Evolutionary conservation across 306 rosid genomes (phyloP).

Genomic region (Elaeagnus macrophylla): DNA sequence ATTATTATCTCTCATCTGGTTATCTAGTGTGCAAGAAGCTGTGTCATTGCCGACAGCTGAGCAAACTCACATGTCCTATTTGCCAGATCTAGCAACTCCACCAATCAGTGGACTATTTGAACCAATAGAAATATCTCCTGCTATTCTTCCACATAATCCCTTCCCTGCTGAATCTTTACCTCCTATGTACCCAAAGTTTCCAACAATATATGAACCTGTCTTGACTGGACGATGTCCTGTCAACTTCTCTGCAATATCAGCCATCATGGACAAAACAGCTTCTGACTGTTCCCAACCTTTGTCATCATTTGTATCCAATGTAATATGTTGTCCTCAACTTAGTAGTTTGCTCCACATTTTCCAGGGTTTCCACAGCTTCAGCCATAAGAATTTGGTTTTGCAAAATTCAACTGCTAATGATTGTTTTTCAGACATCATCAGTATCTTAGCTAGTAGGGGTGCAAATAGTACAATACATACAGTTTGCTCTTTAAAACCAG

Average conservation of each 20-base stretch:
- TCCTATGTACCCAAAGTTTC: slow-evolving; percentile 87
- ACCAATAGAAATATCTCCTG: slow-evolving; percentile 91
- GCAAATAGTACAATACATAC: slow-evolving; percentile 60
- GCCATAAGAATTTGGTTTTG: slow-evolving; percentile 56
- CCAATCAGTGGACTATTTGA: slow-evolving; percentile 66
- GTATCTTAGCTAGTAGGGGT: slow-evolving; percentile 74
- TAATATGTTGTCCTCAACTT: slow-evolving; percentile 91
- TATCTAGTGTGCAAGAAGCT: slow-evolving; percentile 52
- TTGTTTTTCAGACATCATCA: slow-evolving; percentile 77
- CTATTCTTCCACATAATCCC: slow-evolving; percentile 74
- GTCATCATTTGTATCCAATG: slow-evolving; percentile 73
- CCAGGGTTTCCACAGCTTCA: slow-evolving; percentile 63
- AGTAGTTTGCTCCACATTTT: slow-evolving; percentile 78
- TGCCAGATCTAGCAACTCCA: slow-evolving; percentile 49
- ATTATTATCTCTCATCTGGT: slow-evolving; percentile 57
- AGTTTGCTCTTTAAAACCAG: slow-evolving; percentile 69
- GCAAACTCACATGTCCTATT: slow-evolving; percentile 27
- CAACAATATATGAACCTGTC: slow-evolving; percentile 70
- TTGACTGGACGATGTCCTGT: slow-evolving; percentile 88
- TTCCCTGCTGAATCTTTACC: slow-evolving; percentile 52
- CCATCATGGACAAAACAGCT: slow-evolving; percentile 69
- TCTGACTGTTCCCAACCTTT: slow-evolving; percentile 82
- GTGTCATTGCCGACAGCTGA: slow-evolving; percentile 37
- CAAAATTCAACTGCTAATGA: slow-evolving; percentile 49
- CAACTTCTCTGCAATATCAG: slow-evolving; percentile 65